These are phyloP conservation scores for Nadsonia fulvescens DNA, from an alignment of 805 yeast species.

Conservation along the genomic window DNA sequence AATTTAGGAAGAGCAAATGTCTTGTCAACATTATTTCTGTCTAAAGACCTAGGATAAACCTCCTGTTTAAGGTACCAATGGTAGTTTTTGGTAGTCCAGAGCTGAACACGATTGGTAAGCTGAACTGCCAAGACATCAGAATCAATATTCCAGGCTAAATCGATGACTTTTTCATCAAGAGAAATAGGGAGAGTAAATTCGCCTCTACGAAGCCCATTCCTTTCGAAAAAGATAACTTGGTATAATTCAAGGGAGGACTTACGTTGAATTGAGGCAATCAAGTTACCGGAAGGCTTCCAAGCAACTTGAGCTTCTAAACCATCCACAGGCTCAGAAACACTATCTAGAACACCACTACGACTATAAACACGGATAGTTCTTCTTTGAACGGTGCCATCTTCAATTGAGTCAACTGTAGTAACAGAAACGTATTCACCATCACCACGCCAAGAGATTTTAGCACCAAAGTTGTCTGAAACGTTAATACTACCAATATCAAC, in stretches of 20 bases:
- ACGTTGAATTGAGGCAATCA: constrained; percentile 70
- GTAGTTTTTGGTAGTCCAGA: constrained; percentile 86
- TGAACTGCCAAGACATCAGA: constrained; percentile 64
- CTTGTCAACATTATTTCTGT: constrained; percentile 7
- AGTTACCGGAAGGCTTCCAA: constrained; percentile 86
- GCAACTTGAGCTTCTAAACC: constrained; percentile 54
- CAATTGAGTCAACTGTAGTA: constrained; percentile 36
- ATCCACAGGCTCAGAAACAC: constrained; percentile 81
- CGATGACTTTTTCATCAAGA: constrained; percentile 28
- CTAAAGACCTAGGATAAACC: constrained; percentile 20
- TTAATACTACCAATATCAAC: constrained; percentile 54
- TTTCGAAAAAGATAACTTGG: constrained; percentile 64
- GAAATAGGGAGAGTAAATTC: constrained; percentile 56
- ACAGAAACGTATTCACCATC: constrained; percentile 75
- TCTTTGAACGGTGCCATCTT: constrained; percentile 22
- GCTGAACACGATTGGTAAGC: constrained; percentile 42
- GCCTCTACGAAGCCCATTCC: constrained; percentile 84
- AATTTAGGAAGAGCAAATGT: constrained; percentile 12
- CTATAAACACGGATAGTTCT: constrained; percentile 71
- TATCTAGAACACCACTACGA: constrained; percentile 54
- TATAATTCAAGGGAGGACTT: constrained; percentile 7
- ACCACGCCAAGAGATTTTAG: constrained; percentile 78
- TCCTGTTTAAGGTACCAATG: constrained; percentile 93
- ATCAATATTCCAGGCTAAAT: constrained; percentile 62
- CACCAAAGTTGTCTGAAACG: constrained; percentile 28